Percentiles rank a stretch among this genome's conserved stretches.
phyloP scores from a whole-genome alignment of 331 rosid species.

The Malus hybrid region DNA sequence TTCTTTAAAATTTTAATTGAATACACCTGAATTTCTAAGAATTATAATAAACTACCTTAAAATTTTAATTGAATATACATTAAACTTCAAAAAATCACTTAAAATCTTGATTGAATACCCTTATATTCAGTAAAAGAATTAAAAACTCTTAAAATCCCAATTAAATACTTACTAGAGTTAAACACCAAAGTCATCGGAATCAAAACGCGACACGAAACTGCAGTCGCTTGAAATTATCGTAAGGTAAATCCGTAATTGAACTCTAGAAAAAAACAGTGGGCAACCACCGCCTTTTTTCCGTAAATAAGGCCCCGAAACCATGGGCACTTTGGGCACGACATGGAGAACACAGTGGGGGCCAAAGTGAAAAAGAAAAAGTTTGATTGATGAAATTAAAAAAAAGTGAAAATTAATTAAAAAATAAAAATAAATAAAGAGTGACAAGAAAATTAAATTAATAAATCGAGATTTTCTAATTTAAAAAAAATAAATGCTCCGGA shows the following conservation, averaged over 20 bases:
- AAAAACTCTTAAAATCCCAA: too few species aligned
- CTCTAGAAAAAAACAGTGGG: not conserved
- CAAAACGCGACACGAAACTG: not conserved
- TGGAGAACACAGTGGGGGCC: slow-evolving; percentile 16
- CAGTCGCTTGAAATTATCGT: not conserved
- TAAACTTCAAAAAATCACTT: too few species aligned
- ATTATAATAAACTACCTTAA: too few species aligned
- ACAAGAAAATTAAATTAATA: not conserved
- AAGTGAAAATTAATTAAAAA: slow-evolving; percentile 4
- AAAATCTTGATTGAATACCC: too few species aligned
- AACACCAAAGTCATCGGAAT: not conserved
- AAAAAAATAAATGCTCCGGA: slow-evolving; percentile 36
- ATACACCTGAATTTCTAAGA: too few species aligned
- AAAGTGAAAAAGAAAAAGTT: slow-evolving; percentile 19
- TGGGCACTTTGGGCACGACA: slow-evolving; percentile 24
- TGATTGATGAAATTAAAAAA: not conserved
- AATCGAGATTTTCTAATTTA: not conserved
- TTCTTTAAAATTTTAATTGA: too few species aligned
- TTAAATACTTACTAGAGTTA: too few species aligned
- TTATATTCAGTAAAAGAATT: too few species aligned
- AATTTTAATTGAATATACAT: too few species aligned
- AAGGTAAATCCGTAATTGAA: slow-evolving; percentile 14
- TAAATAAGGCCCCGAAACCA: slow-evolving; percentile 24
- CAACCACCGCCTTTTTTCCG: slow-evolving; percentile 2
- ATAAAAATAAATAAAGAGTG: not conserved